Base-by-base conservation (phyloP, 2,329 filamentous ascomycete species). In the Penicillium sp. region DNA sequence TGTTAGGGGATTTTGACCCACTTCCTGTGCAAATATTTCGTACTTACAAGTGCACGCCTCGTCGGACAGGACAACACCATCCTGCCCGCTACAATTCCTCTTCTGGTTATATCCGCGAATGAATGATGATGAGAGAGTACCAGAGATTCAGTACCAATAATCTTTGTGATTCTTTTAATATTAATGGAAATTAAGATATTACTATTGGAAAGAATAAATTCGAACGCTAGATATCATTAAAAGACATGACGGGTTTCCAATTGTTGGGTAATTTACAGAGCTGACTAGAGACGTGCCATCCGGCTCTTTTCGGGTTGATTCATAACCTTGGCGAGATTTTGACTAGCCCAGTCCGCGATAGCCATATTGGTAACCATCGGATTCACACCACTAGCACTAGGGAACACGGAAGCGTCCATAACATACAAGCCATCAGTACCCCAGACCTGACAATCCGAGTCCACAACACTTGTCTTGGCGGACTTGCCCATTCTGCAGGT, bases 281-380 rank as follows among this genome's bases (percentile, higher is more conserved):
- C 10, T 21, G 19, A n/a, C 53, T 58, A 72, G 10, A 72, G 58
- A 44, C 67, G 69, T 16, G 68, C 67, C 57, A 66, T 61, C n/a
- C 63, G 47, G 11, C 25, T 58, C 13, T 56, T 46, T 13, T 62
- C 52, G 9, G 54, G 56, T 33, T 63, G 54, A 0, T 60, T 61
- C 65, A 78, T 56, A 23, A 59, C 63, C 59, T 67, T 69, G 5
- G 69, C 73, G 44, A 81, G 64, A 14, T 75, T 75, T 37, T 69
- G 69, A 60, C 77, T 78, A 9, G 77, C 75, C 71, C 74, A 78
- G 60, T 82, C 78, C 6, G 77, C 74, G 51, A 82, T 79, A 4
- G 75, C 80, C 80, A 82, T 80, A 53, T 77, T 80, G 50, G 78
- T 81, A 46, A 82, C 66, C 80, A 82, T 82, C 3, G 80, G 80